Percentiles rank a stretch among this genome's conserved stretches.
phyloP scores from a whole-genome alignment of 805 yeast species.

The Danielia reshetovae region DNA sequence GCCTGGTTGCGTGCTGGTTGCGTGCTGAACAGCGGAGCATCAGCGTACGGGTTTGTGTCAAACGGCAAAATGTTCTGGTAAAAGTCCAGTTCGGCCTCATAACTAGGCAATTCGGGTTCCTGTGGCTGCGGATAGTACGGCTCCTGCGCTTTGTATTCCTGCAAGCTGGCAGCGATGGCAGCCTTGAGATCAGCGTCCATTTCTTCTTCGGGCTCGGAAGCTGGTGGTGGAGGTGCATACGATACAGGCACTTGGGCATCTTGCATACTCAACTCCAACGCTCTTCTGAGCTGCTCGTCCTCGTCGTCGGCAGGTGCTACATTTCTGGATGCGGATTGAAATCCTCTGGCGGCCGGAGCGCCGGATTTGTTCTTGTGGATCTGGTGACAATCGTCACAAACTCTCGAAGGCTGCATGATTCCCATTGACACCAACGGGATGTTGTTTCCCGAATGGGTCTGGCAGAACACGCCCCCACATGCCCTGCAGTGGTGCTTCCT shows the following conservation, averaged over 20 bases:
- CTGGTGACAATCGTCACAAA: conserved; percentile 84
- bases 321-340: not conserved
- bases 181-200: conserved; percentile 85
- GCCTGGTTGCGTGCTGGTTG: conserved; percentile 3
- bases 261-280: conserved; percentile 72
- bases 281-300: conserved; percentile 73
- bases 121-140: not conserved
- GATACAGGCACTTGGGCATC: conserved; percentile 37
- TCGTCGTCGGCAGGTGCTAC: conserved; percentile 40
- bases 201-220: conserved; percentile 49
- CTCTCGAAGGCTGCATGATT: conserved; percentile 83
- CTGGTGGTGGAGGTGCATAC: conserved; percentile 14
- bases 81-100: conserved; percentile 24
- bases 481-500: conserved; percentile 96
- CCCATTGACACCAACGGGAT: conserved; percentile 80
- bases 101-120: conserved; percentile 8
- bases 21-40: conserved; percentile 19
- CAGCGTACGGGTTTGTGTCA: conserved; percentile 8
- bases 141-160: conserved; percentile 50
- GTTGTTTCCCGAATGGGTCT: conserved; percentile 72
- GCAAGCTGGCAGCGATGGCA: conserved; percentile 88
- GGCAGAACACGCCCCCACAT: conserved; percentile 94
- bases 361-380: conserved; percentile 39
- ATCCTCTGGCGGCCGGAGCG: conserved; percentile 3
- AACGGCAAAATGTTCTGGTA: conserved; percentile 15